Base-by-base conservation (phyloP, 2,329 filamentous ascomycete species). In the Fusarium sp. region DNA sequence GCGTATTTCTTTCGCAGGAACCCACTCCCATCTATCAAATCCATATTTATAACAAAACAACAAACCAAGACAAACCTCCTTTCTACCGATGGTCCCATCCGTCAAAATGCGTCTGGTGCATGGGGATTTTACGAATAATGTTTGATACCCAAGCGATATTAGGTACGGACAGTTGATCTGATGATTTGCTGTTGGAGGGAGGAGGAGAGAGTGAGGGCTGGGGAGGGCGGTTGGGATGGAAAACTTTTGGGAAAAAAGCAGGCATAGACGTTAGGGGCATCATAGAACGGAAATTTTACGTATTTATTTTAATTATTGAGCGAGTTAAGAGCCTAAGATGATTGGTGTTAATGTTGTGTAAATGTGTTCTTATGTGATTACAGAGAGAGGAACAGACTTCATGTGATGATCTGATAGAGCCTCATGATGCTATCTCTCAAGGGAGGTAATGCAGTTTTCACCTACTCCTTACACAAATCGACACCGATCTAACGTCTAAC, bases 41-140 rank as follows among this genome's bases (percentile, higher is more conserved):
- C 22, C 22, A 52, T 50, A 46, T 60, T 50, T 64, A 64, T 54
- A 71, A 60, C 69, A 72, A 68, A 71, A 68, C 62, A 62, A 62
- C 64, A 66, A 58, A 47, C 59, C 56, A 62, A 66, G 54, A 70
- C 47, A 70, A 72, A 72, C 65, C 62, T 65, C 47, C 59, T 55
- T 73, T 71, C 53, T 65, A 65, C 69, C 47, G 56, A 70, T 65
- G 60, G 62, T 64, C 59, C 65, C 42, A 44, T 55, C 41, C 33
- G 69, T 70, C 56, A 67, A 59, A 39, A 54, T 60, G 33, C 65
- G 68, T 72, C 58, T 69, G 62, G 60, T 73, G 66, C 70, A 68
- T 68, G 70, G 70, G 66, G 47, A 73, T 68, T 71, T 73, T 61
- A 73, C 70, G 70, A 73, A 73, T 73, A 66, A 73, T 73, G 70